Evolutionary conservation across 2,329 filamentous ascomycete genomes (phyloP), one percentile per base, ranked within the genome.

Genomic region (Scopulariopsis brevicaulis): DNA sequence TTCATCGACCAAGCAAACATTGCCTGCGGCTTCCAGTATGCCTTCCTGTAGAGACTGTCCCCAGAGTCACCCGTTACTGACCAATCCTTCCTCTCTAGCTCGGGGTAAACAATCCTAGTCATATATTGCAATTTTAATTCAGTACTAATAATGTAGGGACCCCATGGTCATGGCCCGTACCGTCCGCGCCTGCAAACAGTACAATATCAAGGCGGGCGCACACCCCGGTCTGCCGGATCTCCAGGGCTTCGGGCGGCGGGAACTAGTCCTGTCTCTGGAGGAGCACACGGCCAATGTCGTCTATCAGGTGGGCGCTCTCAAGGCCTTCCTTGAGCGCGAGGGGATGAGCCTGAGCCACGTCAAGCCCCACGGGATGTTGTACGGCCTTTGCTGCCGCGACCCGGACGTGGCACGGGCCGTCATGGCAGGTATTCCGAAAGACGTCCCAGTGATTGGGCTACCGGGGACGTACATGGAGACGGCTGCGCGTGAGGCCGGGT

Each of bases 1-100:
- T 68, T 83, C 59, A 82, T 84, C 61, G 81, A 84, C 64, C 74
- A 80, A 65, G 82, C 81, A 40, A 84, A 84, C 63, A 67, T 84
- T 11, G 81, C 81, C 14, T 84, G 81, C 62, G 79, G 79, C 10
- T 81, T 82, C 60, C 80, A 82, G 64, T 63, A 55, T 62, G 63
- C 60, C 2, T 10, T 14, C n/a, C n/a, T n/a, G n/a, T n/a, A n/a
- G n/a, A n/a, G n/a, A n/a, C n/a, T n/a, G n/a, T n/a, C n/a, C n/a
- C n/a, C n/a, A n/a, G n/a, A n/a, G n/a, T n/a, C n/a, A n/a, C n/a
- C n/a, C n/a, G n/a, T n/a, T n/a, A n/a, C 8, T 43, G 40, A 43
- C 40, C 18, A 18, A 15, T 18, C 5, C 8, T 43, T 43, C 8
- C 4, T n/a, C n/a, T n/a, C n/a, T 43, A 43, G 40, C 40, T 7